Evolutionary conservation across 2,329 filamentous ascomycete genomes (phyloP).

Genomic region (Aspergillus japonicus): DNA sequence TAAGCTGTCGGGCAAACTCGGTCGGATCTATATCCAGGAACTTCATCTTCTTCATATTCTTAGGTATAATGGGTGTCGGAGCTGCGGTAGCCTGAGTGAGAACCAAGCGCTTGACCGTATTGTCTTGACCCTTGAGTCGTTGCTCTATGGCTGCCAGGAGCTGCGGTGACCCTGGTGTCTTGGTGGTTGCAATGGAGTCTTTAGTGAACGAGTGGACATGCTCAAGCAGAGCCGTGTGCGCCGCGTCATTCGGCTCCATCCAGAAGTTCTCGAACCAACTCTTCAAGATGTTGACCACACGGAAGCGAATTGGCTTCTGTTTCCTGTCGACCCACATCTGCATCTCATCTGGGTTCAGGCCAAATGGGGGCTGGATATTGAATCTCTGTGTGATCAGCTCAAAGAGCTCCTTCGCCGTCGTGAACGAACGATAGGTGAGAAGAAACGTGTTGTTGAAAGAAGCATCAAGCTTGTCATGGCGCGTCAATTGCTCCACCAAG

Average conservation of each 20-base stretch:
- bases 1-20: constrained; percentile 96
- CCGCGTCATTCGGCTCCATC: constrained; percentile 92
- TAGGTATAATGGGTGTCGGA: constrained; percentile 86
- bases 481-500: constrained; percentile 89
- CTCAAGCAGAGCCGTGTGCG: constrained; percentile 80
- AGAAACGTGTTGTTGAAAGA: constrained; percentile 98
- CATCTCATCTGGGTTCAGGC: constrained; percentile 71
- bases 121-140: constrained; percentile 82
- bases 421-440: constrained; percentile 94
- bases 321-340: constrained; percentile 90
- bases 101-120: constrained; percentile 79
- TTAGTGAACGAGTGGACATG: constrained; percentile 88
- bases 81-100: constrained; percentile 80
- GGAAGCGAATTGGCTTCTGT: constrained; percentile 92
- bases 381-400: constrained; percentile 90
- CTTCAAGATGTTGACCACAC: constrained; percentile 96
- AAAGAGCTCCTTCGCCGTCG: constrained; percentile 83
- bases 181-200: constrained; percentile 87
- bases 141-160: constrained; percentile 87
- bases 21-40: constrained; percentile 95
- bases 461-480: constrained; percentile 92
- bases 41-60: constrained; percentile 99
- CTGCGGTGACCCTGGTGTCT: constrained; percentile 82
- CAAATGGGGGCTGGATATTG: constrained; percentile 85
- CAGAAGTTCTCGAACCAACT: constrained; percentile 98